Evolutionary conservation across 2,329 filamentous ascomycete species (phyloP).

Genomic region (Teratosphaeria viscida): DNA sequence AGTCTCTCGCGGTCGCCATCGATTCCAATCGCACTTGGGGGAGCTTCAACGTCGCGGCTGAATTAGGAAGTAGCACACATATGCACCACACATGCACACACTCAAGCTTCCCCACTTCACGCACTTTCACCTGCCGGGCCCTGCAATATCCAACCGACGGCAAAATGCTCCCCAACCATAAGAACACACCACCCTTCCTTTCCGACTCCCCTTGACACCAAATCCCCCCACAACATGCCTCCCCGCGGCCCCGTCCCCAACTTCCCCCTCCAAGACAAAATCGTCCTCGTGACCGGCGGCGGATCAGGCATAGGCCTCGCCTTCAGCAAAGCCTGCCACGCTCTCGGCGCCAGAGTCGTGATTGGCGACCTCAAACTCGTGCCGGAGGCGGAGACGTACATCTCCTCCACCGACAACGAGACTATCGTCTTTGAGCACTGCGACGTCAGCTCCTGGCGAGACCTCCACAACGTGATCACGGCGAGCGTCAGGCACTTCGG

Average conservation of each 20-base stretch:
- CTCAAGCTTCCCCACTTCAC: too few species aligned
- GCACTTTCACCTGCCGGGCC: too few species aligned
- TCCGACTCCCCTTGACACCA: too few species aligned
- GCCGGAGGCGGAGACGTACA: constrained; percentile 8
- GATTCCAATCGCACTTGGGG: too few species aligned
- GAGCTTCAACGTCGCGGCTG: too few species aligned
- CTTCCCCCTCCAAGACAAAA: constrained; percentile 12
- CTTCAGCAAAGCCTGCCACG: constrained; percentile 9
- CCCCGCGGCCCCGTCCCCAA: constrained; percentile 4
- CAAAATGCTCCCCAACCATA: too few species aligned
- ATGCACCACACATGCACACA: too few species aligned
- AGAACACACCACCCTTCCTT: too few species aligned
- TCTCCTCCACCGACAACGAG: constrained; percentile 1
- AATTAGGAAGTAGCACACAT: too few species aligned
- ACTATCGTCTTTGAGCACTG: constrained; percentile 8
- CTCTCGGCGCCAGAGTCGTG: constrained; percentile 9
- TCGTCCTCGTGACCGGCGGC: constrained; percentile 10
- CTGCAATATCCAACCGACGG: too few species aligned
- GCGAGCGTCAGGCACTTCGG: constrained; percentile 11
- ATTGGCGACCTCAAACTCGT: constrained; percentile 14
- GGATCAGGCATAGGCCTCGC: constrained; percentile 13
- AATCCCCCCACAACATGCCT: too few species aligned
- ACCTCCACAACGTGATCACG: constrained; percentile 11
- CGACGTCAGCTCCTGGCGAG: constrained; percentile 12
- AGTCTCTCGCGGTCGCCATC: too few species aligned